Percentiles rank a stretch among this genome's conserved stretches.
Conservation (phyloP, 2,329 filamentous ascomycete genomes). For the Alternaria infectoria region DNA sequence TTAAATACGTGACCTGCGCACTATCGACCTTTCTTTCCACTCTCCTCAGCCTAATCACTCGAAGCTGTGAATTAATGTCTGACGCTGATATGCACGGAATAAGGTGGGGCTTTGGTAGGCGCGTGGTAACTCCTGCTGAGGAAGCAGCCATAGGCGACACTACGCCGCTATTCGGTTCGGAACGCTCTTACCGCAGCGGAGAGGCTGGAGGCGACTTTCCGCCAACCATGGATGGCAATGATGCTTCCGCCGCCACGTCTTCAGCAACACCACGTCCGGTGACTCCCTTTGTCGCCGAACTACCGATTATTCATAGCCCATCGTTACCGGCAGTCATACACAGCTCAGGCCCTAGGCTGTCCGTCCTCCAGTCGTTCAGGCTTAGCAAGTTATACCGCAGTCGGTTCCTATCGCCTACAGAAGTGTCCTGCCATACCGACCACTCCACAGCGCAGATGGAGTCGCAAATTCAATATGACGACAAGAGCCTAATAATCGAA, state of each 20-base stretch:
- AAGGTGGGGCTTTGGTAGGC: conserved; percentile 4
- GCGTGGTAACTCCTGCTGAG: not conserved
- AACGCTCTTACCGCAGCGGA: not conserved
- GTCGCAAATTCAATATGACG: not conserved
- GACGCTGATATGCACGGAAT: not conserved
- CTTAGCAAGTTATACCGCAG: not conserved
- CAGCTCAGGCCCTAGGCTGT: not conserved
- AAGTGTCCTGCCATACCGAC: not conserved
- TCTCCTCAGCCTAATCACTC: not conserved
- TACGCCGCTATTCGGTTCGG: not conserved
- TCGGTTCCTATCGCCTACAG: not conserved
- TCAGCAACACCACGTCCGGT: not conserved
- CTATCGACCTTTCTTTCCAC: not conserved
- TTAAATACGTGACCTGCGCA: not conserved
- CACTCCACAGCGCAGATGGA: not conserved
- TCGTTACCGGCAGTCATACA: not conserved
- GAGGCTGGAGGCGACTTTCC: not conserved
- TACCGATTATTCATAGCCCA: not conserved
- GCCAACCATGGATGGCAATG: not conserved
- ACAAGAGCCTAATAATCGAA: not conserved
- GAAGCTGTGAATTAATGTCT: conserved; percentile 2
- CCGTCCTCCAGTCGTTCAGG: not conserved
- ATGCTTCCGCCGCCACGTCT: not conserved
- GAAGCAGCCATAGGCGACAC: not conserved
- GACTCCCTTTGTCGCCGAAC: not conserved